These are phyloP conservation scores for Lepidium campestre DNA, from an alignment of 441 rosid species.

Conservation along the genomic window DNA sequence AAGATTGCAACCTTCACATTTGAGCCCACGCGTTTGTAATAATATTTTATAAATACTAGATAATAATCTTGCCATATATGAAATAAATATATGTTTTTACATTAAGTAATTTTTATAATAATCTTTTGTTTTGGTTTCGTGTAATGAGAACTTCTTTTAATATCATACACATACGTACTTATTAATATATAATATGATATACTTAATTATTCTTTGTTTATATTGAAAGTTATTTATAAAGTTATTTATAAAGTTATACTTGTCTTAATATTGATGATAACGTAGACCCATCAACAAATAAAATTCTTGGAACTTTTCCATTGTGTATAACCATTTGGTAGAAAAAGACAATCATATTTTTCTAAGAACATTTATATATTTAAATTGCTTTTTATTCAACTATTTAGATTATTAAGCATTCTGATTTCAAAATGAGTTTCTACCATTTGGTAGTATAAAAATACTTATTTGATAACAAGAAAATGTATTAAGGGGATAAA, in stretches of 20 bases:
- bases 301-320: background rate
- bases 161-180: background rate
- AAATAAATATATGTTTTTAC: background rate
- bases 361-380: too few relatives aligned
- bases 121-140: background rate
- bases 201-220: background rate
- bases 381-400: too few relatives aligned
- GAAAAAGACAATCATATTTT: too few relatives aligned
- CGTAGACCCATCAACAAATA: background rate
- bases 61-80: background rate
- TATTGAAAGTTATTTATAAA: background rate
- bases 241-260: background rate
- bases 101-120: background rate
- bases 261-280: background rate
- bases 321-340: too few relatives aligned
- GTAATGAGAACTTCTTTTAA: background rate
- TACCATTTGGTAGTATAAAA: too few relatives aligned
- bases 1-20: background rate
- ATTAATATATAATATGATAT: background rate
- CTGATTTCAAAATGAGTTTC: too few relatives aligned
- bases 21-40: background rate
- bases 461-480: too few relatives aligned
- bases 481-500: too few relatives aligned
- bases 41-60: background rate
- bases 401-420: too few relatives aligned